phyloP scores from a whole-genome alignment of 2,329 filamentous ascomycete species.

The Nemania bipapillata region DNA sequence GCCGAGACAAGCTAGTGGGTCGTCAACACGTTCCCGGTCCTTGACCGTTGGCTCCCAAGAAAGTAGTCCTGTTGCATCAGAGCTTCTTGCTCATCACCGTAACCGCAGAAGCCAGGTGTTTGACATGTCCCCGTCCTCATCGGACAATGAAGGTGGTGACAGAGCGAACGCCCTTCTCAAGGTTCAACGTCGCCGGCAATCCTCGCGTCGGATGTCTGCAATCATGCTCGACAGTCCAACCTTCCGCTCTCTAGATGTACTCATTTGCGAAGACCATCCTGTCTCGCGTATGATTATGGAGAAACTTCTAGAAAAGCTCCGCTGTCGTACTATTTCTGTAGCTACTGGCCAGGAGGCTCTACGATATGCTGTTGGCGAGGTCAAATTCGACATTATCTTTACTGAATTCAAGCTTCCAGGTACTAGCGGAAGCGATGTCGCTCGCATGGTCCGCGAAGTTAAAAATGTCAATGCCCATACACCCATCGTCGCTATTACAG shows the following conservation, averaged over 20 bases:
- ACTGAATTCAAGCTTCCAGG: slow-evolving; percentile 96
- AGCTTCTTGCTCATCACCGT: slow-evolving; percentile 78
- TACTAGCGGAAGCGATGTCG: slow-evolving; percentile 93
- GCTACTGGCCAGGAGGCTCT: slow-evolving; percentile 91
- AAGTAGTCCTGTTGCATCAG: slow-evolving; percentile 77
- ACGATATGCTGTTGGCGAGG: slow-evolving; percentile 92
- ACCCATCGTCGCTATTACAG: slow-evolving; percentile 94
- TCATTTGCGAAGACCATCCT: slow-evolving; percentile 97
- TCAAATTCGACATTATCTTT: slow-evolving; percentile 99
- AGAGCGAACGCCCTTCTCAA: slow-evolving; percentile 90
- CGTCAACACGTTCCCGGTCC: slow-evolving; percentile 80
- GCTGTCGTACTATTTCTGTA: slow-evolving; percentile 92
- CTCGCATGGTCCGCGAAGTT: slow-evolving; percentile 96
- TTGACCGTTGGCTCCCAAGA: slow-evolving; percentile 95
- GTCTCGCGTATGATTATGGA: slow-evolving; percentile 99
- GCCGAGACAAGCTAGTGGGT: slow-evolving; percentile 69
- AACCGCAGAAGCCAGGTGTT: slow-evolving; percentile 95
- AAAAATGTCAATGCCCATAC: slow-evolving; percentile 95
- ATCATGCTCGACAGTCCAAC: slow-evolving; percentile 86
- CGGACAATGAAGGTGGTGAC: slow-evolving; percentile 88
- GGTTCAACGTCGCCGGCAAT: slow-evolving; percentile 93
- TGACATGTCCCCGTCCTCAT: slow-evolving; percentile 96
- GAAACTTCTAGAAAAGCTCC: slow-evolving; percentile 91
- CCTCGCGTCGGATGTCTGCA: slow-evolving; percentile 91
- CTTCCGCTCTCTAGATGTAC: slow-evolving; percentile 89